Conservation (phyloP, 768 basidiomycete genomes). For the Hortiboletus flavorubellus region DNA sequence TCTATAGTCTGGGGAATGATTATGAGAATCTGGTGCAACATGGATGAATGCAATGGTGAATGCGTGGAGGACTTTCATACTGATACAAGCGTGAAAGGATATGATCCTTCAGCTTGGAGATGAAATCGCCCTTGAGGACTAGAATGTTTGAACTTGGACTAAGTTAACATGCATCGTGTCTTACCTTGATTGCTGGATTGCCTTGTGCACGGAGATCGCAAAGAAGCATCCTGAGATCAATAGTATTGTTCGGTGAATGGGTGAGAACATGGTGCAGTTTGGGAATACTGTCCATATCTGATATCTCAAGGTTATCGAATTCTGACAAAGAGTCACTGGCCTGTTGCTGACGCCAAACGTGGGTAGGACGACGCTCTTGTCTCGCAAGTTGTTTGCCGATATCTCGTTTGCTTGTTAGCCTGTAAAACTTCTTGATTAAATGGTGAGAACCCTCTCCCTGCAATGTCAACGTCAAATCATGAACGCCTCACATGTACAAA, state of each 20-base stretch:
- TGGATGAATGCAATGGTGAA: too few species aligned
- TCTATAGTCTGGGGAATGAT: too few species aligned
- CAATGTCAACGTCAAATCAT: neutral
- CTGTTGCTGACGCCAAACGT: neutral
- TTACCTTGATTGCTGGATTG: neutral
- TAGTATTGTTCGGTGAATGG: neutral
- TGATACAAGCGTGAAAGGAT: too few species aligned
- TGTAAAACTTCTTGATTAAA: neutral
- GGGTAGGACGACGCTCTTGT: neutral
- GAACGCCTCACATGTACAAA: neutral
- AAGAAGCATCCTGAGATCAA: neutral
- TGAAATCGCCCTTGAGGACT: neutral
- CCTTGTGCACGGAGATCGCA: neutral
- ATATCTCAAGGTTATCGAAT: neutral
- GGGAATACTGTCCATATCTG: neutral
- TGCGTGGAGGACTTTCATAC: too few species aligned
- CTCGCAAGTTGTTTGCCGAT: neutral
- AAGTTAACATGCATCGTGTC: neutral
- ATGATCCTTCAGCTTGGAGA: too few species aligned
- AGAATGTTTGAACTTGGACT: neutral
- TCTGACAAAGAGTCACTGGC: neutral
- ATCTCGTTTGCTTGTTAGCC: neutral
- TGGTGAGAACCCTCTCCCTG: neutral
- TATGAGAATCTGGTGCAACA: too few species aligned
- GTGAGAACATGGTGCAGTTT: neutral